These are phyloP conservation scores for Fusarium sp. DNA, from an alignment of 2,329 filamentous ascomycete genomes.

Conservation along the genomic window DNA sequence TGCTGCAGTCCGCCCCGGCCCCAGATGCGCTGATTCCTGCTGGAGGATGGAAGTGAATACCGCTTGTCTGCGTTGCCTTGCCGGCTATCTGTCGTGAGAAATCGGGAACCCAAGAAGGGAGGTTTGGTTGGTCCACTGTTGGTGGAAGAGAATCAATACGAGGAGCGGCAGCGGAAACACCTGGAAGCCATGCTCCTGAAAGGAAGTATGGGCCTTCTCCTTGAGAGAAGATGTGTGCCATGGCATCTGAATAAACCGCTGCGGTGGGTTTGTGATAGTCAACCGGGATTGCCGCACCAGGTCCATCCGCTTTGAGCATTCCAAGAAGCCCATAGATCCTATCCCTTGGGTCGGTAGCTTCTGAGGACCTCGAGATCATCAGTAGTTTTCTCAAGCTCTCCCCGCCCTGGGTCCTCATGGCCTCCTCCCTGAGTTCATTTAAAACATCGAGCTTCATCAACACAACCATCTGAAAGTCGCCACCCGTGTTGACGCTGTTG, in stretches of 20 bases:
- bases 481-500: too few species aligned
- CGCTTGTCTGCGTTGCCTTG: neutral
- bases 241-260: neutral
- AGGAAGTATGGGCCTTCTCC: neutral
- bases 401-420: neutral
- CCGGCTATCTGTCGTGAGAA: neutral
- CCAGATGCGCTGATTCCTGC: neutral
- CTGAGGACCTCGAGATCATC: neutral
- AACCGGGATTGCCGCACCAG: neutral
- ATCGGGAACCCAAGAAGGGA: neutral
- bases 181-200: neutral
- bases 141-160: neutral
- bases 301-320: neutral
- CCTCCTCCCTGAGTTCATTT: neutral
- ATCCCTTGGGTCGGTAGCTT: neutral
- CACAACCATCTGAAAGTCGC: neutral
- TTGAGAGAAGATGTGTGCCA: neutral
- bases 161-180: neutral
- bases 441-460: neutral
- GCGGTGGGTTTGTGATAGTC: neutral
- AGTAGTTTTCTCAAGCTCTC: neutral
- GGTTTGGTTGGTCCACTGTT: neutral
- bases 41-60: neutral
- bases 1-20: neutral
- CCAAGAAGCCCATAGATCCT: neutral